These are phyloP conservation scores for Monosporascus sp. DNA, from an alignment of 2,329 filamentous ascomycete genomes.

Conservation along the genomic window DNA sequence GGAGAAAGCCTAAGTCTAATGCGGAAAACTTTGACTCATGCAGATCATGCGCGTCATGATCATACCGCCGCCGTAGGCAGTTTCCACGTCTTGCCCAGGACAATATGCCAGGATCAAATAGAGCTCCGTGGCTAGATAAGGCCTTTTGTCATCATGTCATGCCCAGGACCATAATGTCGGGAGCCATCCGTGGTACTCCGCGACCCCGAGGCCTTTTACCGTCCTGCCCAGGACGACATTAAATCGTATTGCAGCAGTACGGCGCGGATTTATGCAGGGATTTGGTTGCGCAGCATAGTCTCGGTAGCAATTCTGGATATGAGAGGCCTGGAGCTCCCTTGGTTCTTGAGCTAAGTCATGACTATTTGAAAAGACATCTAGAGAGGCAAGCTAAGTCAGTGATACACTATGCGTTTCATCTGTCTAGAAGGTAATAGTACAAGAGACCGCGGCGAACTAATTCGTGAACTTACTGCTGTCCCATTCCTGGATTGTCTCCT, in stretches of 20 bases:
- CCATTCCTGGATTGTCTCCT: too few relatives aligned
- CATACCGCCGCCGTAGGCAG: conserved; percentile 17
- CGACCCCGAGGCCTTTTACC: conserved; percentile 29
- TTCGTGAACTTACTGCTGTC: too few relatives aligned
- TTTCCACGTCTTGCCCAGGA: conserved; percentile 31
- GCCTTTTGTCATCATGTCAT: conserved; percentile 20
- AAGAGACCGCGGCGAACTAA: too few relatives aligned
- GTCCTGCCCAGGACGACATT: conserved; percentile 35
- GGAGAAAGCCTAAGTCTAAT: conserved; percentile 16
- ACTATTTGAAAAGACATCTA: neutral
- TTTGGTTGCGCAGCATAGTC: neutral
- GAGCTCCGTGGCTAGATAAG: conserved; percentile 7
- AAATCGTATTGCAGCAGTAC: neutral
- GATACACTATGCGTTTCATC: neutral
- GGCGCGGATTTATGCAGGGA: neutral
- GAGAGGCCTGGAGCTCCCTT: neutral
- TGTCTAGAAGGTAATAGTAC: too few relatives aligned
- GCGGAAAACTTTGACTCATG: conserved; percentile 13
- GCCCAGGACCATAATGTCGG: conserved; percentile 18
- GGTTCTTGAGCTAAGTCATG: neutral
- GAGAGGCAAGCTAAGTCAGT: neutral
- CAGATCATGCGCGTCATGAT: conserved; percentile 12
- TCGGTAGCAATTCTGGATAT: neutral
- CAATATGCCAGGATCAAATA: conserved; percentile 11
- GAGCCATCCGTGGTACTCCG: conserved; percentile 1